phyloP scores from a whole-genome alignment of 1,139 yeast species.

The Candida anutae region DNA sequence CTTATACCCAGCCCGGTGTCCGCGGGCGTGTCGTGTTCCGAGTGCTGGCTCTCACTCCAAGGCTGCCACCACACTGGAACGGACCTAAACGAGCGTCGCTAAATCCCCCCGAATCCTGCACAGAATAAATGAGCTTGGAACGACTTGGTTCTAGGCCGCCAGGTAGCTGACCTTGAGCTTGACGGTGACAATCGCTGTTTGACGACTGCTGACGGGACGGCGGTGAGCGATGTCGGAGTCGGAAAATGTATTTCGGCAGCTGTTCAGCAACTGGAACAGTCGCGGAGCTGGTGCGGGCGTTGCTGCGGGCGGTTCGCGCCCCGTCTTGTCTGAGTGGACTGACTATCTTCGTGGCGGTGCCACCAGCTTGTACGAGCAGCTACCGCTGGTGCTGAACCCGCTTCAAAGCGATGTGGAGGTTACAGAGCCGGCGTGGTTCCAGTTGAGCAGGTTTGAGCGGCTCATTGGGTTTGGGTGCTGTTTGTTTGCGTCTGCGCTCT shows the following conservation, averaged over 20 bases:
- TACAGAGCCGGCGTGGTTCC: conserved; percentile 48
- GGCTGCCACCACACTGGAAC: too few relatives aligned
- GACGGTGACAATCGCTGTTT: too few relatives aligned
- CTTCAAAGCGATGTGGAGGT: conserved; percentile 11
- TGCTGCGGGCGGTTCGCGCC: conserved; percentile 9
- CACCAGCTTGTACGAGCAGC: conserved; percentile 30
- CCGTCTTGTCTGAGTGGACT: conserved; percentile 36
- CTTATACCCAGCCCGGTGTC: too few relatives aligned
- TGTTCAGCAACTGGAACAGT: conserved; percentile 34
- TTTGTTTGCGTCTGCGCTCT: conserved; percentile 64
- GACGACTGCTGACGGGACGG: too few relatives aligned
- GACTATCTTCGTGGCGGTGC: conserved; percentile 39
- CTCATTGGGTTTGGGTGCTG: conserved; percentile 73
- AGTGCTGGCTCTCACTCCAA: too few relatives aligned
- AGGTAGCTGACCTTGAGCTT: too few relatives aligned
- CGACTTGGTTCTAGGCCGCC: too few relatives aligned
- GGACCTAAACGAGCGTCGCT: too few relatives aligned
- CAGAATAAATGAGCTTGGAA: too few relatives aligned
- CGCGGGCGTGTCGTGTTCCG: too few relatives aligned
- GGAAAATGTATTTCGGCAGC: conserved; percentile 36
- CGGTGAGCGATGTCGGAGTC: conserved; percentile 25
- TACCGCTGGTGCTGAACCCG: conserved; percentile 23
- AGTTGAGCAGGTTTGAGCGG: conserved; percentile 70
- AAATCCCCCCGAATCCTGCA: too few relatives aligned
- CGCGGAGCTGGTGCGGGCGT: conserved; percentile 9